Evolutionary conservation across 257 asterid genomes (phyloP).

Genomic region (Gynochthodes officinalis): DNA sequence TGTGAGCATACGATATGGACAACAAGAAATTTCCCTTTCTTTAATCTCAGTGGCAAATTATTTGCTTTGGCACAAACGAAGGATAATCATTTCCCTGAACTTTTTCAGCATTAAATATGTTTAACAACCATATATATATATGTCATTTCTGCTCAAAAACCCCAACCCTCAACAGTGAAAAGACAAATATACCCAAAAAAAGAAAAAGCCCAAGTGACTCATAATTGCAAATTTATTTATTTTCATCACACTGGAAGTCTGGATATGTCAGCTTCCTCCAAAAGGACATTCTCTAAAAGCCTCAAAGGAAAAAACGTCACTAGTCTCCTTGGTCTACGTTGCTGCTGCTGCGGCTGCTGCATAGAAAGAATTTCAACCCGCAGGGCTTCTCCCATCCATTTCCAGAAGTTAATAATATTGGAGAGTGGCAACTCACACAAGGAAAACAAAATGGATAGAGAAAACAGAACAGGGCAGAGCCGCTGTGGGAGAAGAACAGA

Average conservation of each 20-base stretch:
- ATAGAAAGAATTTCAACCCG: not conserved
- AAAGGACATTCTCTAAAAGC: not conserved
- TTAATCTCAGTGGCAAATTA: no score
- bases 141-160: no score
- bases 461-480: not conserved
- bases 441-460: not conserved
- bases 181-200: no score
- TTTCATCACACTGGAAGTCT: not conserved
- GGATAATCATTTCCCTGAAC: no score
- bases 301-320: not conserved
- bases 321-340: not conserved
- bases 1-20: no score
- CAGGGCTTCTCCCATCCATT: not conserved
- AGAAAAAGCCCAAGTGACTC: no score
- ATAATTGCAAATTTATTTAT: no score
- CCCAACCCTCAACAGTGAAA: no score
- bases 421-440: not conserved
- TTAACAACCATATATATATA: no score
- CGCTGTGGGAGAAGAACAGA: constrained; percentile 3
- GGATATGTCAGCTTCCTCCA: not conserved
- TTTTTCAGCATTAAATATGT: no score
- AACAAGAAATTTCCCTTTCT: no score
- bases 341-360: not conserved
- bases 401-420: not conserved
- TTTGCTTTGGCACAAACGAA: no score